Evolutionary conservation across 1,284 basidiomycete genomes (phyloP).

Genomic region (Pyrrhoderma lamaoense): DNA sequence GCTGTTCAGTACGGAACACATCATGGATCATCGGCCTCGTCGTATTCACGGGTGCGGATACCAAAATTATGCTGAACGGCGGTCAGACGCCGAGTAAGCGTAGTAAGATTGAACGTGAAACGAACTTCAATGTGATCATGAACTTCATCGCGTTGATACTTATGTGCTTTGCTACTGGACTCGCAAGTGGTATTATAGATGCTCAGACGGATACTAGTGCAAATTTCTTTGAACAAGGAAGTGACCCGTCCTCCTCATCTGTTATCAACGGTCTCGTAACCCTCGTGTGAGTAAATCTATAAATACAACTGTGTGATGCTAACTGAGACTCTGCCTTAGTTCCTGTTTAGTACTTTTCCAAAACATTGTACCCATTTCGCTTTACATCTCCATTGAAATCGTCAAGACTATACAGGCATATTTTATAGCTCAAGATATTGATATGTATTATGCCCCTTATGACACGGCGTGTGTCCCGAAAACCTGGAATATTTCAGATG

Average conservation of each 20-base stretch:
- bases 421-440: constrained; percentile 94
- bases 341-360: constrained; percentile 92
- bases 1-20: constrained; percentile 90
- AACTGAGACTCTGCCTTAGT: constrained; percentile 30
- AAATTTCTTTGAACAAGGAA: constrained; percentile 62
- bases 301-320: constrained; percentile 11
- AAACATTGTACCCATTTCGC: constrained; percentile 95
- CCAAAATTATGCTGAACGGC: constrained; percentile 97
- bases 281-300: constrained; percentile 62
- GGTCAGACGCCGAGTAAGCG: constrained; percentile 90
- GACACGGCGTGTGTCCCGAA: constrained; percentile 91
- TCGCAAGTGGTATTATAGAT: constrained; percentile 72
- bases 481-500: constrained; percentile 98
- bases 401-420: constrained; percentile 97
- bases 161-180: constrained; percentile 72
- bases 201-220: constrained; percentile 59
- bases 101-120: constrained; percentile 95
- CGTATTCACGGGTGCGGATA: constrained; percentile 90
- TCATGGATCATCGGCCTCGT: constrained; percentile 93
- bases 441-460: constrained; percentile 91
- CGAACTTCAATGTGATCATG: constrained; percentile 97
- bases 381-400: constrained; percentile 97
- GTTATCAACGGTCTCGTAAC: constrained; percentile 82
- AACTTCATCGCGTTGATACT: constrained; percentile 79
- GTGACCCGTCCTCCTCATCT: constrained; percentile 53